Base-by-base conservation (phyloP, 306 rosid species). In the Pyrus betulifolia region DNA sequence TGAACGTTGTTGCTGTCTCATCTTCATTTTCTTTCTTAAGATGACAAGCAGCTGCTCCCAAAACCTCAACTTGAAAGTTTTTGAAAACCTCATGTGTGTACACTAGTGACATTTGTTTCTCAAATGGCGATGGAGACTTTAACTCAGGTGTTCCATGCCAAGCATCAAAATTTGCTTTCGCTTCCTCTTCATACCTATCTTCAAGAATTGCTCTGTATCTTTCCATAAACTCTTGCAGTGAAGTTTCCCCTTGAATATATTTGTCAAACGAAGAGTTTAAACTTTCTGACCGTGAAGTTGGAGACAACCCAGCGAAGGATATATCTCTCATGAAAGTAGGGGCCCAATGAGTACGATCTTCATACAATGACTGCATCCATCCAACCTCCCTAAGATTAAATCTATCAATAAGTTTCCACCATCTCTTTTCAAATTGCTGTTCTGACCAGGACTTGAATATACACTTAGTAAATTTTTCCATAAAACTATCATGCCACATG, bases 41-140 rank as follows among this genome's bases (percentile, higher is more conserved):
- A 79, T 79, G 82, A 72, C 78, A 79, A 27, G 82, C 82, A 35
- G 82, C 82, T 55, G 82, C 82, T 72, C 82, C 82, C 74, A 72
- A 66, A 42, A 72, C 82, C 60, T 79, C 82, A 46, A 65, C 68
- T 72, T 79, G 82, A 46, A 79, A 79, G 55, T 79, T 54, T 49
- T 19, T 72, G 46, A 79, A 79, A 54, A 72, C 40, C 46, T 79
- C 63, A 2, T 45, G 74, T 0, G 82, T 79, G 73, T 79, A 79
- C 31, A 72, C 78, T 17, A 65, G 73, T 25, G 82, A 74, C 69
- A 79, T 8, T 72, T 79, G 82, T 59, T 79, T 79, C 82, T 55
- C 82, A 65, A 79, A 79, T 5, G 78, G 82, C 8, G 82, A 79
- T 4, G 82, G 82, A 79, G 82, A 79, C 57, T 72, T 79, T 49